phyloP scores from a whole-genome alignment of 2,329 filamentous ascomycete genomes.

The Exophiala oligosperma region DNA sequence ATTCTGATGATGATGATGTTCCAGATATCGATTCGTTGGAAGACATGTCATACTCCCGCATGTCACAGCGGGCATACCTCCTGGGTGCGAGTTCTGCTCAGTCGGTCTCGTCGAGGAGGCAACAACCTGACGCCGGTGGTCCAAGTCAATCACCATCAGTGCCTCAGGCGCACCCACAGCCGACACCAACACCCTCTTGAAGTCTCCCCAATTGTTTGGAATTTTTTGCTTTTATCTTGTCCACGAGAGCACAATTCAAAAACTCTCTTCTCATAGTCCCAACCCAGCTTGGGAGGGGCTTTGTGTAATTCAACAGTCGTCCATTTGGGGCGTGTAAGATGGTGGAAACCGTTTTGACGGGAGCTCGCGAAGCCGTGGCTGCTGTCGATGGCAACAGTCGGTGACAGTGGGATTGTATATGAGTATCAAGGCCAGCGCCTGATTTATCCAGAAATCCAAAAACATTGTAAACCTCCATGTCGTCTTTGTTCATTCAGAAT shows the following conservation, averaged over 20 bases:
- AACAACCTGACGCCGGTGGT: slow-evolving; percentile 19
- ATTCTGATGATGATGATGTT: slow-evolving; percentile 76
- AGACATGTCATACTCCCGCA: slow-evolving; percentile 39
- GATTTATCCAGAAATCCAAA: slow-evolving; percentile 10
- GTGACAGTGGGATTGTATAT: slow-evolving; percentile 18
- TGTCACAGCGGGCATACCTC: slow-evolving; percentile 57
- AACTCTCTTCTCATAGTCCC: slow-evolving; percentile 21
- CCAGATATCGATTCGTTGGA: slow-evolving; percentile 11
- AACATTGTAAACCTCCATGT: slow-evolving; percentile 6
- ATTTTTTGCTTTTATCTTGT: slow-evolving; percentile 16
- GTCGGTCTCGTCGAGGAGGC: slow-evolving; percentile 26
- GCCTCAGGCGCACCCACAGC: slow-evolving; percentile 14
- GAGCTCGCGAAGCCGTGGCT: slow-evolving; percentile 5
- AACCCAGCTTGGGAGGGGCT: slow-evolving; percentile 1
- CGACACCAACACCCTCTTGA: slow-evolving; percentile 22
- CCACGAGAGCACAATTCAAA: slow-evolving; percentile 25
- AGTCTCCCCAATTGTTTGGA: slow-evolving; percentile 11
- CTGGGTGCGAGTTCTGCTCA: slow-evolving; percentile 23
- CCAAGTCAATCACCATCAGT: slow-evolving; percentile 21
- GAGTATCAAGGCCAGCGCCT: slow-evolving; percentile 27
- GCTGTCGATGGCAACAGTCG: not conserved
- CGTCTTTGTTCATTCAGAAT: slow-evolving; percentile 10
- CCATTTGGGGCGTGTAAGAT: slow-evolving; percentile 18
- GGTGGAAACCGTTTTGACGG: slow-evolving; percentile 5
- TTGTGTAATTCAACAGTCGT: slow-evolving; percentile 6